A percentile compares a stretch with the other conserved stretches of the same genome.
Evolutionary conservation across 2,329 filamentous ascomycete species (phyloP).

Genomic region (Calonectria henricotiae): DNA sequence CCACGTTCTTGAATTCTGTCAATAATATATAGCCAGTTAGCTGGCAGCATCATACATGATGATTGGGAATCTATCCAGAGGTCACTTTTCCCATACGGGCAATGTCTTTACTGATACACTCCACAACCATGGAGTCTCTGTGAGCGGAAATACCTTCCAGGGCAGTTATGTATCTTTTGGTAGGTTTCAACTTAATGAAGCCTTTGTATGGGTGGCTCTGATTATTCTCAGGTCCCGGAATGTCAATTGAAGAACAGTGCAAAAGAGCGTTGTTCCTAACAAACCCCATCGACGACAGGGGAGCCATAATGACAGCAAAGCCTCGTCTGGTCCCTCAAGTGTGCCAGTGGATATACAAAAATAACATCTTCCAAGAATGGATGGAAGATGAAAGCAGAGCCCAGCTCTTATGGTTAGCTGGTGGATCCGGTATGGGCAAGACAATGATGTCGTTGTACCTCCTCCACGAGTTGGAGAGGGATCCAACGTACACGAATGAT

Average conservation of each 20-base stretch:
- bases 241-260: constrained; percentile 7
- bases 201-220: not conserved
- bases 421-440: constrained; percentile 14
- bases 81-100: constrained; percentile 4
- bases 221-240: not conserved
- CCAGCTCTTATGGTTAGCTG: constrained; percentile 8
- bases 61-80: constrained; percentile 9
- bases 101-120: constrained; percentile 5
- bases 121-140: not conserved
- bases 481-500: not conserved
- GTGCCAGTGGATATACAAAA: constrained; percentile 10
- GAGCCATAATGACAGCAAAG: constrained; percentile 7
- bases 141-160: not conserved
- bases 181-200: not conserved
- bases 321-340: constrained; percentile 3
- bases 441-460: constrained; percentile 16
- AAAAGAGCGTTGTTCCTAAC: constrained; percentile 1
- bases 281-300: constrained; percentile 4
- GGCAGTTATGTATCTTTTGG: not conserved
- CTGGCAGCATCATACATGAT: not conserved
- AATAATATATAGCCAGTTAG: too few species aligned
- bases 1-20: not conserved
- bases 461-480: not conserved
- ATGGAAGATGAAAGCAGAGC: not conserved
- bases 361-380: not conserved